Conservation (phyloP, 139 green algal species). For the Auxenochlorella pyrenoidosa region DNA sequence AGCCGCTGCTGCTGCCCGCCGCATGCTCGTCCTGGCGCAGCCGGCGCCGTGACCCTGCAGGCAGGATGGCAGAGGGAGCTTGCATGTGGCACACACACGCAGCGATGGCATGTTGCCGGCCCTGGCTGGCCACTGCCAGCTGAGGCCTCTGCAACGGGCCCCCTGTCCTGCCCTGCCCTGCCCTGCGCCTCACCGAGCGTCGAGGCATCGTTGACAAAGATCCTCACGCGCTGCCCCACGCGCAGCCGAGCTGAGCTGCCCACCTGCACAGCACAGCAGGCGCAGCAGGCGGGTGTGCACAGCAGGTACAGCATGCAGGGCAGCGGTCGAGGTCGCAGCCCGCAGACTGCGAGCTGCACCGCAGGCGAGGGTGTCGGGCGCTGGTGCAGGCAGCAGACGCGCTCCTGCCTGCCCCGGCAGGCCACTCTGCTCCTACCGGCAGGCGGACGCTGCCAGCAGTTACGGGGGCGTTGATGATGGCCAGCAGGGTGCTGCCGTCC, state of each 20-base stretch:
- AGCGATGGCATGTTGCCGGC: no score
- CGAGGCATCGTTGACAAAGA: conserved; percentile 8
- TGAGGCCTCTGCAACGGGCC: no score
- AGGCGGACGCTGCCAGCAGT: background rate
- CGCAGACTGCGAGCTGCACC: background rate
- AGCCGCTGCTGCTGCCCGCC: no score
- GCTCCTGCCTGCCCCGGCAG: background rate
- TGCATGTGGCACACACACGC: no score
- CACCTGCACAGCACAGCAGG: background rate
- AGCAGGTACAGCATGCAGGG: background rate
- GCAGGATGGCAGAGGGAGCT: no score
- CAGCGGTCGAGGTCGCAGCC: no score
- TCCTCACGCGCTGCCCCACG: background rate
- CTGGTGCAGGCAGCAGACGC: no score
- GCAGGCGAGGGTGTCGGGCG: background rate
- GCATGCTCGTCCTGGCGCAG: no score
- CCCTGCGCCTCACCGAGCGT: background rate
- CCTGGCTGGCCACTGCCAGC: no score
- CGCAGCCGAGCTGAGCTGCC: background rate
- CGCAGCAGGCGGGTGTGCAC: background rate
- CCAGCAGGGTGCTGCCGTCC: background rate
- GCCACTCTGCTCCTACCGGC: background rate
- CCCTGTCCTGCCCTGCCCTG: no score
- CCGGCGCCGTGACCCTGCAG: no score
- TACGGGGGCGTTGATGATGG: background rate